A percentile compares a stretch with the other conserved stretches of the same genome.
Conservation (phyloP, 1,139 yeast species). For the Blastobotrys petasosporus region DNA sequence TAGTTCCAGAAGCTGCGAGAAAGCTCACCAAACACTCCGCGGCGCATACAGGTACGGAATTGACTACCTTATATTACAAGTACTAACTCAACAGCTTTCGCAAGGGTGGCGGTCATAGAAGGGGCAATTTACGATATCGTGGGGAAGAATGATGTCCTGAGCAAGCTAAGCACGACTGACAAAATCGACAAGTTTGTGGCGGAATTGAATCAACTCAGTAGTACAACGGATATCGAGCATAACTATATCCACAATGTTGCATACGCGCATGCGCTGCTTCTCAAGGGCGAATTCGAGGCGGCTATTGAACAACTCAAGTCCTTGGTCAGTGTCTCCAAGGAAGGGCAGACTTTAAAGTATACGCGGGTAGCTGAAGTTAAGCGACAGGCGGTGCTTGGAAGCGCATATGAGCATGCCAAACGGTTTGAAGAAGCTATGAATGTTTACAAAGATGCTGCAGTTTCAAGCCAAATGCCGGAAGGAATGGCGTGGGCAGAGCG, state of each 20-base stretch:
- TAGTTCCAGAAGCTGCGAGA: constrained; percentile 22
- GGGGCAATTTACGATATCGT: not conserved
- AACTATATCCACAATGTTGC: constrained; percentile 20
- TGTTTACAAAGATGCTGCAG: constrained; percentile 18
- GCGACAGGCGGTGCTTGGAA: constrained; percentile 25
- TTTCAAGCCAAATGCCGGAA: constrained; percentile 16
- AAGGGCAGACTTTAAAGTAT: constrained; percentile 12
- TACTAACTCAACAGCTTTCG: constrained; percentile 1
- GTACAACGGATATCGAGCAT: constrained; percentile 1
- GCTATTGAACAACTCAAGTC: constrained; percentile 17
- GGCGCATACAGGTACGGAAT: constrained; percentile 7
- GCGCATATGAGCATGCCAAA: constrained; percentile 24
- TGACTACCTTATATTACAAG: not conserved
- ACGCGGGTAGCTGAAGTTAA: constrained; percentile 21
- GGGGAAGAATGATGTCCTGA: not conserved
- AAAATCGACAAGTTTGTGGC: not conserved
- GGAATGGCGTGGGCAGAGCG: constrained; percentile 25
- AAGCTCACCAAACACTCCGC: constrained; percentile 20
- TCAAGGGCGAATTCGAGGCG: constrained; percentile 16
- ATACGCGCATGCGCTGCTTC: constrained; percentile 20
- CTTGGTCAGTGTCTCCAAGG: constrained; percentile 3
- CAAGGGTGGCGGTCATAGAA: constrained; percentile 9
- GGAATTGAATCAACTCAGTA: constrained; percentile 1
- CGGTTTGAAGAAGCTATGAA: constrained; percentile 23
- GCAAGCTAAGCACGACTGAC: not conserved